Conservation (phyloP, 805 yeast genomes). For the Candida peoriensis region DNA sequence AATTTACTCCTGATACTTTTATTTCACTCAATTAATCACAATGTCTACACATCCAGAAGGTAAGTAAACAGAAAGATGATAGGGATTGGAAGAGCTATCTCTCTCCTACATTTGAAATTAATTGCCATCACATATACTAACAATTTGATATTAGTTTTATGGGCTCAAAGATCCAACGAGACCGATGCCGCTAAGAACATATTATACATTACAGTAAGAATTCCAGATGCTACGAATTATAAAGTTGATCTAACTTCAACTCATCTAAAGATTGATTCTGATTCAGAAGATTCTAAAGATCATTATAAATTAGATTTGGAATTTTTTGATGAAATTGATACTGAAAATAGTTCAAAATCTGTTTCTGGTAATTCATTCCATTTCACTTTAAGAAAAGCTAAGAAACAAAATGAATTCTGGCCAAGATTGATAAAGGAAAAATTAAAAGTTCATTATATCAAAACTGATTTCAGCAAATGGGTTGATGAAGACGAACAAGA, state of each 20-base stretch:
- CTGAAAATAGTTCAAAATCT: conserved; percentile 52
- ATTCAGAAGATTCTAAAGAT: conserved; percentile 37
- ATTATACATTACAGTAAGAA: conserved; percentile 65
- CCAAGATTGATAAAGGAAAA: conserved; percentile 91
- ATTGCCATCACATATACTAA: conserved; percentile 7
- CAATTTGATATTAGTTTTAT: conserved; percentile 51
- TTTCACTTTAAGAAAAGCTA: conserved; percentile 68
- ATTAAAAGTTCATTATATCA: conserved; percentile 69
- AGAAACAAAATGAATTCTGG: conserved; percentile 76
- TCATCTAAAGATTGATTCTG: conserved; percentile 48
- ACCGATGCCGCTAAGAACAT: conserved; percentile 68
- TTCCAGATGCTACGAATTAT: conserved; percentile 63
- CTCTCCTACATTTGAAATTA: background rate
- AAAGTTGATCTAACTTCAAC: conserved; percentile 56
- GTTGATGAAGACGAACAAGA: conserved; percentile 96
- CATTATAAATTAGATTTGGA: conserved; percentile 65
- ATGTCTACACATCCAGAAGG: conserved; percentile 13
- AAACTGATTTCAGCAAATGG: conserved; percentile 97
- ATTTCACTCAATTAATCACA: no score
- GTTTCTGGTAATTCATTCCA: conserved; percentile 52
- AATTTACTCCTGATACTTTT: no score
- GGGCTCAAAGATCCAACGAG: conserved; percentile 97
- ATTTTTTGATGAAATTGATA: conserved; percentile 70
- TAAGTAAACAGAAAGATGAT: background rate
- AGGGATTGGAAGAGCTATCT: background rate